Evolutionary conservation across 768 basidiomycete genomes (phyloP).

Genomic region (Pleurotus djamor): DNA sequence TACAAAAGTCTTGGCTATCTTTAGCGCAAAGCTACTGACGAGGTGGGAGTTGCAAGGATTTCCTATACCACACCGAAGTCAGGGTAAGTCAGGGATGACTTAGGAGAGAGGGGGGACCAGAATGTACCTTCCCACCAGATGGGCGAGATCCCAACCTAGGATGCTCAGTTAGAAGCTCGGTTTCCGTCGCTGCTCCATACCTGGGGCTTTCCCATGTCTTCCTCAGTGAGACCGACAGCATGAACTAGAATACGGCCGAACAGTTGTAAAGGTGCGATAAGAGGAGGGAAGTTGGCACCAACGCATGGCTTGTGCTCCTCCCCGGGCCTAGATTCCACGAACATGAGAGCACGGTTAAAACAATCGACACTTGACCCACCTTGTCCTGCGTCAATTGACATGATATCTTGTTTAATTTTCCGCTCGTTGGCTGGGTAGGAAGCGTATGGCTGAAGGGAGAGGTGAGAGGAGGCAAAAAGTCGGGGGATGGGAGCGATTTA

Average conservation of each 20-base stretch:
- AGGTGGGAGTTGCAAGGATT: conserved; percentile 88
- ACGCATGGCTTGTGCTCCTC: conserved; percentile 89
- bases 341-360: background rate
- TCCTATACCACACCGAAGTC: conserved; percentile 33
- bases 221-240: conserved; percentile 71
- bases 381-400: conserved; percentile 75
- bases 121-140: conserved; percentile 90
- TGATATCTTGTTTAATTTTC: conserved; percentile 73
- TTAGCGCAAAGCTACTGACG: conserved; percentile 31
- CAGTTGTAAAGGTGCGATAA: background rate
- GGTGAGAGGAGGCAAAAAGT: background rate
- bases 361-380: conserved; percentile 28
- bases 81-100: background rate
- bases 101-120: background rate
- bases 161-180: background rate
- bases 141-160: conserved; percentile 81
- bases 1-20: background rate
- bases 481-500: background rate
- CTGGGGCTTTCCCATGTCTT: conserved; percentile 86
- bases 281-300: conserved; percentile 20
- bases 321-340: conserved; percentile 40
- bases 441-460: conserved; percentile 33
- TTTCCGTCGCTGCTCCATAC: conserved; percentile 27
- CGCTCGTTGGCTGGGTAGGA: conserved; percentile 27
- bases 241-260: conserved; percentile 54